Evolutionary conservation across 148 eudicot genomes (phyloP).

Genomic region (Chenopodium quinoa): DNA sequence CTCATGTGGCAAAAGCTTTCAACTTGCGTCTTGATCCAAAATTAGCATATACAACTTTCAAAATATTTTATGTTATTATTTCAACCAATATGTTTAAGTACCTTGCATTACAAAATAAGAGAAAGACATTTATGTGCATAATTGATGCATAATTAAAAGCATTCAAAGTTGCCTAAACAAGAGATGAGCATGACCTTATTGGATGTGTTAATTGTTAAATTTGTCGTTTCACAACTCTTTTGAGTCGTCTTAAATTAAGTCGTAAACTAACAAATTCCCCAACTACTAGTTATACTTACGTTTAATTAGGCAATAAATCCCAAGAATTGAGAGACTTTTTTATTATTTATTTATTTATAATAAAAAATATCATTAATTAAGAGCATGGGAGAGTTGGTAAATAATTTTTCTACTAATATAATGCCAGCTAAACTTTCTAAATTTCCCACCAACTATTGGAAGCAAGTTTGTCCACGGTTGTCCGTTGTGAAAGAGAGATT

Average conservation of each 20-base stretch:
- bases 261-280: background rate
- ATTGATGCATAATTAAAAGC: conserved; percentile 4
- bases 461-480: conserved; percentile 25
- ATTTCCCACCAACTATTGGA: conserved; percentile 15
- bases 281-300: conserved; percentile 1
- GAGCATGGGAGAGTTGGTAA: background rate
- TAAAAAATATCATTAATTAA: background rate
- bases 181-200: conserved; percentile 9
- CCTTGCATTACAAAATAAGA: background rate
- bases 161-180: background rate
- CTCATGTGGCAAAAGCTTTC: no score
- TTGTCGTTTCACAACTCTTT: conserved; percentile 3
- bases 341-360: background rate
- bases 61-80: no score
- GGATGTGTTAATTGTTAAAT: background rate
- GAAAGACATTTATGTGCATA: background rate
- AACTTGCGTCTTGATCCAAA: no score
- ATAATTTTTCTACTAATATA: background rate
- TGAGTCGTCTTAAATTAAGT: conserved; percentile 8
- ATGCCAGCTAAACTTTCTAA: conserved; percentile 9
- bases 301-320: background rate
- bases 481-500: conserved; percentile 17
- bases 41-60: no score
- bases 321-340: background rate
- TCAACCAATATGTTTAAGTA: no score